Evolutionary conservation across 768 basidiomycete species (phyloP), one percentile per base, ranked within the genome.

Genomic region (Melanogaster broomeanus): DNA sequence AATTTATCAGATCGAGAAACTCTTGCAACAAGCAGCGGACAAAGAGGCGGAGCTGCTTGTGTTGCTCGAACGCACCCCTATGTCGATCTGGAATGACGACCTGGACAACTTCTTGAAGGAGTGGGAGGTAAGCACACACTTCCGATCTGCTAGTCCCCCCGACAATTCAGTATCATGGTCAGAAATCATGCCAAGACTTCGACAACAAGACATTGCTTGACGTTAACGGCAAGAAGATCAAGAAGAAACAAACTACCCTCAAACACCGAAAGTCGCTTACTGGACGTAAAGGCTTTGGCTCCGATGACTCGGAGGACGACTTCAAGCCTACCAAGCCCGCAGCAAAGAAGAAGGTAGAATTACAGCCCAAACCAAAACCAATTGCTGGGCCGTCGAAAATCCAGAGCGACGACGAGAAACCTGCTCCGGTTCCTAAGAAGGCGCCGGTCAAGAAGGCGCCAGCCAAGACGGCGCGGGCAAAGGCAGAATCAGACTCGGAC

Each of bases 1-100:
- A 25, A 31, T 28, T 31, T 45, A 6, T 19, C 54, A 94, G 90
- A 94, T 97, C 60, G 90, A 87, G 53, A 94, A 82, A 72, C 78
- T 99, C 5, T 76, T 82, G 41, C 77, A 81, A 59, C 92, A 93
- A 75, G 86, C 89, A 1, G 80, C 78, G 34, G 84, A 84, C 54
- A 96, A 96, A 70, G 91, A 96, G 69, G 62, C 67, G 3, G 94
- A 98, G 66, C 76, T 98, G 22, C 74, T 93, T 21, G 73, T 63
- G 4, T 76, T 98, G 33, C 83, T 98, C 19, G 81, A 87, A 56
- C 84, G 86, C 53, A 83, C 83, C 0, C 91, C 93, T 0, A 84
- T 82, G 53, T 82, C 89, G 55, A 74, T 99, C 56, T 99, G 96
- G 96, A 90, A 93, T 61, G 74, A 76, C 9, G 96, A 99, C 61